Evolutionary conservation across 2,329 filamentous ascomycete genomes (phyloP).

Genomic region (Colletotrichum tanaceti): DNA sequence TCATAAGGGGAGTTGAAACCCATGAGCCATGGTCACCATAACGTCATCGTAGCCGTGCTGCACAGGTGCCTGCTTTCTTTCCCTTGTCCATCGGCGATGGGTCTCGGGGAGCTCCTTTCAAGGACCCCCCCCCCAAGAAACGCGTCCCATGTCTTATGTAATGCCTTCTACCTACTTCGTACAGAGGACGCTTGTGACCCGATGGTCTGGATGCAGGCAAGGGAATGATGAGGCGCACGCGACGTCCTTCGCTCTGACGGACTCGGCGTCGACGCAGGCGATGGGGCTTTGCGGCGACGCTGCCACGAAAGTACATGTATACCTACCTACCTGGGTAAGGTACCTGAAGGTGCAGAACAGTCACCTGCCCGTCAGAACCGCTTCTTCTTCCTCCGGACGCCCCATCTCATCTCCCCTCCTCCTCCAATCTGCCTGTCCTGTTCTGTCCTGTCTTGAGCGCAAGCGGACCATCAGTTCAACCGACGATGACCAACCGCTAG

Average conservation of each 20-base stretch:
- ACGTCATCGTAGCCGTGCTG: slow-evolving; percentile 7
- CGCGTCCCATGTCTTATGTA: not conserved
- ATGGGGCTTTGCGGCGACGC: not conserved
- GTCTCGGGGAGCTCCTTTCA: not conserved
- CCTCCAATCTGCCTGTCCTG: too few species aligned
- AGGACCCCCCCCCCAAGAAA: not conserved
- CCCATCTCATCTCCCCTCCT: not conserved
- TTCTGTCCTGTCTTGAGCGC: not conserved
- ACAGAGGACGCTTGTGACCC: not conserved
- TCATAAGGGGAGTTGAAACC: slow-evolving; percentile 4
- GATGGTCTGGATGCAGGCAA: slow-evolving; percentile 5
- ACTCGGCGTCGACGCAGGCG: not conserved
- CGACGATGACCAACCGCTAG: slow-evolving; percentile 8
- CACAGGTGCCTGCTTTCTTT: slow-evolving; percentile 20
- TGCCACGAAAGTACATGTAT: too few species aligned
- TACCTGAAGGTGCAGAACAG: too few species aligned
- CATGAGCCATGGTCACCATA: not conserved
- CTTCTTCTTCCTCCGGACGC: not conserved
- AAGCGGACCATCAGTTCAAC: not conserved
- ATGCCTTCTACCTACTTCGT: too few species aligned
- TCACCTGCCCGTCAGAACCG: too few species aligned
- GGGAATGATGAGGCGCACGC: slow-evolving; percentile 1
- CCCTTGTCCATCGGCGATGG: not conserved
- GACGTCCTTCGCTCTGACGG: slow-evolving; percentile 2
- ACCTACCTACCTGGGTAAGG: too few species aligned